phyloP scores from a whole-genome alignment of 2,329 filamentous ascomycete genomes.

The Trichoderma sp. region DNA sequence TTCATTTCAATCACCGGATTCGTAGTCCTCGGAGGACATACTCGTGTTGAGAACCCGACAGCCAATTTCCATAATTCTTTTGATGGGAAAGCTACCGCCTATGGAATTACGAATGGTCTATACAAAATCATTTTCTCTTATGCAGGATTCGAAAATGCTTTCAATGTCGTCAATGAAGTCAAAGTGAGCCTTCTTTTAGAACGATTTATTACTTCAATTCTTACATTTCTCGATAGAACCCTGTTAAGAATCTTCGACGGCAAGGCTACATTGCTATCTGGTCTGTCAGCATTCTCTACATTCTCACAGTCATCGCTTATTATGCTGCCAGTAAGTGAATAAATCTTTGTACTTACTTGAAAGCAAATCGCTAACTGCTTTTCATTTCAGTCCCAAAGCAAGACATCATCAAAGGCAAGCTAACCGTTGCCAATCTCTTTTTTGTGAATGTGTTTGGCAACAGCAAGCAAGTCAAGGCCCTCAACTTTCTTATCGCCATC shows the following conservation, averaged over 20 bases:
- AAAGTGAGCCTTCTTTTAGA: conserved; percentile 18
- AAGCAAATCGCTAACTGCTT: not conserved
- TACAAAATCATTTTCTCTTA: conserved; percentile 60
- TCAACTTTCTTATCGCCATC: conserved; percentile 56
- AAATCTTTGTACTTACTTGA: not conserved
- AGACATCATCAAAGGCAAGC: conserved; percentile 49
- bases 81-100: conserved; percentile 34
- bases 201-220: not conserved
- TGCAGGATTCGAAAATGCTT: conserved; percentile 55
- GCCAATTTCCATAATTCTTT: conserved; percentile 39
- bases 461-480: conserved; percentile 45
- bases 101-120: conserved; percentile 45
- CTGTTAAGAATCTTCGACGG: conserved; percentile 51
- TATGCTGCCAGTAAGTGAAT: conserved; percentile 46
- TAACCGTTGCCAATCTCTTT: conserved; percentile 56
- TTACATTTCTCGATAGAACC: conserved; percentile 38
- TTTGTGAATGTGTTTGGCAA: conserved; percentile 57
- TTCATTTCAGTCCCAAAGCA: conserved; percentile 44
- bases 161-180: conserved; percentile 58
- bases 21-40: conserved; percentile 51
- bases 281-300: conserved; percentile 52
- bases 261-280: conserved; percentile 49
- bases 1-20: conserved; percentile 60
- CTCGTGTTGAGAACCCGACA: conserved; percentile 31
- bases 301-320: conserved; percentile 59